phyloP scores from a whole-genome alignment of 2,329 filamentous ascomycete species.

The Stagonosporopsis vannaccii region DNA sequence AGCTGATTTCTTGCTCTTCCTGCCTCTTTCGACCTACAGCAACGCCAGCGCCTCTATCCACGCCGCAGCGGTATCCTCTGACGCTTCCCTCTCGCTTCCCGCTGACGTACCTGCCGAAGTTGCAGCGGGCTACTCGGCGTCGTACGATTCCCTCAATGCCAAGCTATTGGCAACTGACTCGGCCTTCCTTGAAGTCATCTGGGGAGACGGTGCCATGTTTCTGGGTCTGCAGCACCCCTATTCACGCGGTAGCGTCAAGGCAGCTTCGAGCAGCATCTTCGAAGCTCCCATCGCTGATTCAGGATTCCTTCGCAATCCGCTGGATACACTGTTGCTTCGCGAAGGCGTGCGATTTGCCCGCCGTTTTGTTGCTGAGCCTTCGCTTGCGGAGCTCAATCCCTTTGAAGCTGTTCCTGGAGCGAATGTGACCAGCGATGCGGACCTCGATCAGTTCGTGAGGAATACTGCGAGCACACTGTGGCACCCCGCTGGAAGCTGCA shows the following conservation, averaged over 20 bases:
- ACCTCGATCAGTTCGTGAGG: slow-evolving; percentile 28
- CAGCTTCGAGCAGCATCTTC: slow-evolving; percentile 28
- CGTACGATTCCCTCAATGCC: slow-evolving; percentile 26
- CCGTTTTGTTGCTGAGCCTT: slow-evolving; percentile 16
- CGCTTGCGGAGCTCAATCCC: slow-evolving; percentile 28
- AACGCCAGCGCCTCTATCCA: slow-evolving; percentile 24
- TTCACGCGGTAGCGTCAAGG: slow-evolving; percentile 36
- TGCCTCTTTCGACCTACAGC: slow-evolving; percentile 28
- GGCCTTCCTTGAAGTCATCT: slow-evolving; percentile 32
- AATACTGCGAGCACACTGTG: slow-evolving; percentile 24
- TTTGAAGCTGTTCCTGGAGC: slow-evolving; percentile 30
- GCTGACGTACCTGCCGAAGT: slow-evolving; percentile 24
- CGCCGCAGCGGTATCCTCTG: slow-evolving; percentile 23
- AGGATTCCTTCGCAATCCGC: slow-evolving; percentile 34
- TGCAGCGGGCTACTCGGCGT: slow-evolving; percentile 24
- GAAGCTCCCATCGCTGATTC: slow-evolving; percentile 33
- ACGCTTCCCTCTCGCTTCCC: slow-evolving; percentile 27
- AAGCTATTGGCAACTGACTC: slow-evolving; percentile 27
- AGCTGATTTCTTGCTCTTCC: slow-evolving; percentile 34
- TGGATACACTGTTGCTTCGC: slow-evolving; percentile 30
- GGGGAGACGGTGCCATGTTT: slow-evolving; percentile 25
- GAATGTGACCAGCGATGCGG: slow-evolving; percentile 28
- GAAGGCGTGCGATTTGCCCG: slow-evolving; percentile 33
- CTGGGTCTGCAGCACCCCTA: slow-evolving; percentile 34
- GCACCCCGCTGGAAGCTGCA: slow-evolving; percentile 37